These are phyloP conservation scores for Trichosanthes truncata DNA, from an alignment of 306 rosid genomes.

Conservation along the genomic window DNA sequence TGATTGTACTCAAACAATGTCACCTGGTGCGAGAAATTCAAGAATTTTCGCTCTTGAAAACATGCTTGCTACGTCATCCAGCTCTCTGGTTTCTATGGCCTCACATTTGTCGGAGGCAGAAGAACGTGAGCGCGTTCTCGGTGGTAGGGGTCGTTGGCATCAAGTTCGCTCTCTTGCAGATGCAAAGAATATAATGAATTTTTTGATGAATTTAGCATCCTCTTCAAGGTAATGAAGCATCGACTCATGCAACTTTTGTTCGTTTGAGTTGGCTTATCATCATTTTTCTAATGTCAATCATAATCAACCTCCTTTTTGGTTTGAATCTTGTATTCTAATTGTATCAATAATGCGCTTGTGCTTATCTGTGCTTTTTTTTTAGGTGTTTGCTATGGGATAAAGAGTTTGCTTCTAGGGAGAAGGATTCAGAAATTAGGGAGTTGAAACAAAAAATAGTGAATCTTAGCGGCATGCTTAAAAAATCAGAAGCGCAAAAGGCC, in stretches of 20 bases:
- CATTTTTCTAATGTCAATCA: neutral
- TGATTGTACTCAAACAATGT: constrained; percentile 43
- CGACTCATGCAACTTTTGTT: neutral
- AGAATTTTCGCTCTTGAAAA: constrained; percentile 85
- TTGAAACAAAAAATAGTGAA: constrained; percentile 64
- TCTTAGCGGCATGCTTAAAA: constrained; percentile 44
- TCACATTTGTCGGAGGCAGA: constrained; percentile 95
- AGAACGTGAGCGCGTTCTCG: constrained; percentile 77
- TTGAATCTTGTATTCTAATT: neutral
- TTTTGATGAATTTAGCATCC: constrained; percentile 76
- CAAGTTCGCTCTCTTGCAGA: constrained; percentile 85
- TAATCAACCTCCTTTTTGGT: neutral
- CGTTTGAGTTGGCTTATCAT: neutral
- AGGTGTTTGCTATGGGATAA: constrained; percentile 68
- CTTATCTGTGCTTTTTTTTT: neutral
- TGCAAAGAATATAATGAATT: constrained; percentile 86
- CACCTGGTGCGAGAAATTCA: constrained; percentile 94
- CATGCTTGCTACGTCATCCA: constrained; percentile 77
- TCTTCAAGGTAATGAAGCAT: constrained; percentile 56
- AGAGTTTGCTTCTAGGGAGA: constrained; percentile 59
- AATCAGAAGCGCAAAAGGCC: constrained; percentile 46
- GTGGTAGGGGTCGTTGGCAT: constrained; percentile 94
- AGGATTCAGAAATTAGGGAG: constrained; percentile 64
- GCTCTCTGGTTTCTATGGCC: constrained; percentile 80
- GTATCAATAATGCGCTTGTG: neutral